Evolutionary conservation across 495 filamentous ascomycete genomes (phyloP).

Genomic region (Penicillium tannophilum): DNA sequence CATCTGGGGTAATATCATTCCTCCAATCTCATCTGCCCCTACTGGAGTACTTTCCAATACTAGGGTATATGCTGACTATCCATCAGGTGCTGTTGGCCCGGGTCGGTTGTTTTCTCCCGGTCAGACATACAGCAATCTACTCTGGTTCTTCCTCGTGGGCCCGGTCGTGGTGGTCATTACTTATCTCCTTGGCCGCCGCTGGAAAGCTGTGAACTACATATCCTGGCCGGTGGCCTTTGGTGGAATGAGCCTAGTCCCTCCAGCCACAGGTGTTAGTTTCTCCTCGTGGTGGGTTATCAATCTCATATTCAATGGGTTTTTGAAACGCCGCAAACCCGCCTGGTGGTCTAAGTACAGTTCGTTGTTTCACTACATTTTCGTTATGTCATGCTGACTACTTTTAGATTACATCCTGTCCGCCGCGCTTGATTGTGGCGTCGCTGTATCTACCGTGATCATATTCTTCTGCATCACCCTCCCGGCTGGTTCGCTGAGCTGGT

Average conservation of each 20-base stretch:
- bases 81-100: constrained; percentile 59
- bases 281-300: constrained; percentile 69
- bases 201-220: constrained; percentile 53
- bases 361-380: constrained; percentile 45
- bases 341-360: constrained; percentile 67
- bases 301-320: constrained; percentile 62
- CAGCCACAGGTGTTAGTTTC: constrained; percentile 69
- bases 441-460: constrained; percentile 62
- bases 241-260: constrained; percentile 63
- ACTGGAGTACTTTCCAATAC: not conserved
- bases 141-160: constrained; percentile 66
- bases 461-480: constrained; percentile 74
- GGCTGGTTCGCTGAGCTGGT: constrained; percentile 62
- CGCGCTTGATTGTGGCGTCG: constrained; percentile 63
- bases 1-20: constrained; percentile 59
- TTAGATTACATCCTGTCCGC: constrained; percentile 64
- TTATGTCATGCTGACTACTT: constrained; percentile 49
- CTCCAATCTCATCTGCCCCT: too few relatives aligned
- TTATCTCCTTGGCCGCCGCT: constrained; percentile 57
- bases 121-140: constrained; percentile 64
- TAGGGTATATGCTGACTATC: constrained; percentile 4
- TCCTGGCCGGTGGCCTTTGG: constrained; percentile 72
- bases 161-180: constrained; percentile 58
- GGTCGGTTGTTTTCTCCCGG: constrained; percentile 68
- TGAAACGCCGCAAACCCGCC: constrained; percentile 56